phyloP scores from a whole-genome alignment of 805 yeast genomes.

The Lipomyces anomalus region DNA sequence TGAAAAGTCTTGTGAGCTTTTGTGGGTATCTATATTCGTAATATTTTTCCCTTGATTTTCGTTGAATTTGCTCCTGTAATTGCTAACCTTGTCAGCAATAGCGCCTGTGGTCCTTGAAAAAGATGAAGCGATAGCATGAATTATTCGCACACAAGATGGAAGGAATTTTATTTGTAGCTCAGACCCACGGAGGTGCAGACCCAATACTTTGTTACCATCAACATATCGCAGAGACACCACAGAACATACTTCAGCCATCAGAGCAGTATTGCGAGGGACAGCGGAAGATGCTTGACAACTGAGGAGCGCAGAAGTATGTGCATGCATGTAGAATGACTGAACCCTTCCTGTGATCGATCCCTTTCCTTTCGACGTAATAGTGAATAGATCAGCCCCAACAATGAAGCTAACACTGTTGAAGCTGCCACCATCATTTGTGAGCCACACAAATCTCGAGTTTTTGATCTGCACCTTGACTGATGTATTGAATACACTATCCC shows the following conservation, averaged over 20 bases:
- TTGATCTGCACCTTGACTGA: neutral
- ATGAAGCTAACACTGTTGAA: neutral
- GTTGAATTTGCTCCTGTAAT: neutral
- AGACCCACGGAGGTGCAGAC: slow-evolving; percentile 9
- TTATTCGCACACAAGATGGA: slow-evolving; percentile 10
- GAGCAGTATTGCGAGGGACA: neutral
- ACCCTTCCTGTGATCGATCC: neutral
- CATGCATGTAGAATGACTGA: neutral
- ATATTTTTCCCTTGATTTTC: too few species aligned
- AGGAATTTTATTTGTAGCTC: slow-evolving; percentile 8
- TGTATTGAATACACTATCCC: neutral
- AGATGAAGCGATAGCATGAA: slow-evolving; percentile 7
- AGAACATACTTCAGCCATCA: slow-evolving; percentile 13
- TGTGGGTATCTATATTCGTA: too few species aligned
- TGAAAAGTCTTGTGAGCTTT: neutral
- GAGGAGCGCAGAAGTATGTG: neutral
- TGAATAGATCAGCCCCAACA: neutral
- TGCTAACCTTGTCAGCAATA: slow-evolving; percentile 2
- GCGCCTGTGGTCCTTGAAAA: slow-evolving; percentile 2
- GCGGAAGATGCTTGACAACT: neutral
- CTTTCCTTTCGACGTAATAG: neutral
- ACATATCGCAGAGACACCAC: slow-evolving; percentile 7
- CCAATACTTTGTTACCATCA: slow-evolving; percentile 7
- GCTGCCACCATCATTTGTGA: neutral
- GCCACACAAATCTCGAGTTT: neutral